phyloP scores from a whole-genome alignment of 2,329 filamentous ascomycete genomes.

The Juglanconis oblonga region DNA sequence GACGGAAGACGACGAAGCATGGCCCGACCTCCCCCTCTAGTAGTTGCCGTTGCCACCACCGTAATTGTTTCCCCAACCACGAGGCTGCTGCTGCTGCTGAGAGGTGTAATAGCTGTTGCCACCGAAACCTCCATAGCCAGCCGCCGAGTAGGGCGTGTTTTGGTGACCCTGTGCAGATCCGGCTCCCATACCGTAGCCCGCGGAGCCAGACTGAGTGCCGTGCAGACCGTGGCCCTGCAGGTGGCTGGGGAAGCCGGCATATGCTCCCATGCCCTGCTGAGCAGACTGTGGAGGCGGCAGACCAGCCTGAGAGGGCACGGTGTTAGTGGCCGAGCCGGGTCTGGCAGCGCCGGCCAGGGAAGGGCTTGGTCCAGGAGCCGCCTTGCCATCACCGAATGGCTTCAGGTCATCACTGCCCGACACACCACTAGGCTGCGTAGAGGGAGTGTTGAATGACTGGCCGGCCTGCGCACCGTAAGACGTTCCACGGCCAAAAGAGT shows the following conservation, averaged over 20 bases:
- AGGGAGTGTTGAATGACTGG: constrained; percentile 51
- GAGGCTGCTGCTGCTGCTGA: constrained; percentile 39
- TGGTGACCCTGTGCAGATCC: constrained; percentile 50
- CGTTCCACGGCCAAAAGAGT: constrained; percentile 51
- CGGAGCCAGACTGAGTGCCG: constrained; percentile 41
- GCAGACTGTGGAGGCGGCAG: constrained; percentile 54
- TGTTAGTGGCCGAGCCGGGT: constrained; percentile 57
- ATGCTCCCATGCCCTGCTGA: constrained; percentile 52
- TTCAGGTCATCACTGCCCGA: constrained; percentile 53
- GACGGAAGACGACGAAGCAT: constrained; percentile 8
- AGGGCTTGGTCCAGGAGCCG: constrained; percentile 52
- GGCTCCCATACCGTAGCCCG: constrained; percentile 53
- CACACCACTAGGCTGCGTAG: constrained; percentile 41
- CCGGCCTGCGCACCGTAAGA: constrained; percentile 55
- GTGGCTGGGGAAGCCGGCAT: constrained; percentile 55
- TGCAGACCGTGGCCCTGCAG: constrained; percentile 52
- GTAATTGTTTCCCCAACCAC: constrained; percentile 62
- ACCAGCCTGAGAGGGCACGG: constrained; percentile 48
- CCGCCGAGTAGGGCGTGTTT: constrained; percentile 47
- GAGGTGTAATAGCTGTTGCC: constrained; percentile 44
- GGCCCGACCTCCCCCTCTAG: constrained; percentile 8
- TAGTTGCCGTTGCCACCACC: constrained; percentile 14
- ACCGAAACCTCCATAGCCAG: constrained; percentile 48
- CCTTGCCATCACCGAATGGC: constrained; percentile 56
- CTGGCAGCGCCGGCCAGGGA: constrained; percentile 53